phyloP scores from a whole-genome alignment of 495 filamentous ascomycete genomes.

The Glutinoglossum americanum region DNA sequence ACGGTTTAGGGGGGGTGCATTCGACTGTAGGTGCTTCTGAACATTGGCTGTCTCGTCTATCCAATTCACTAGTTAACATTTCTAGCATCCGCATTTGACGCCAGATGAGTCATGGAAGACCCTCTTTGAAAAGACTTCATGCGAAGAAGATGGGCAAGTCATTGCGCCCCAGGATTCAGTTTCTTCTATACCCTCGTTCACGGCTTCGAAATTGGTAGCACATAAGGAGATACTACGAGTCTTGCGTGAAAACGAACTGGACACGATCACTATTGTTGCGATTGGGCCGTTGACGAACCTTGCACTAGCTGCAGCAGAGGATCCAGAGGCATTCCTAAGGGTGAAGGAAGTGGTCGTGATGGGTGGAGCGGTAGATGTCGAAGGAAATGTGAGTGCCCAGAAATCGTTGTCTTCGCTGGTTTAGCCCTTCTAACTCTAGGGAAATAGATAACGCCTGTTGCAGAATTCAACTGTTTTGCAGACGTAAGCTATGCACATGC shows the following conservation, averaged over 20 bases:
- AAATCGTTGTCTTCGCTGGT: conserved; percentile 5
- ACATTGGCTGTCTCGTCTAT: not conserved
- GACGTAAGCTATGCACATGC: conserved; percentile 19
- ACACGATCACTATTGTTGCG: conserved; percentile 74
- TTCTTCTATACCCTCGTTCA: conserved; percentile 34
- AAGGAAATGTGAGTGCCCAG: conserved; percentile 46
- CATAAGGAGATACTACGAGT: conserved; percentile 72
- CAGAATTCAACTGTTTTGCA: conserved; percentile 71
- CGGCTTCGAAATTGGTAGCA: conserved; percentile 43
- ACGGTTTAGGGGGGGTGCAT: conserved; percentile 86
- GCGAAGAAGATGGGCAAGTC: conserved; percentile 17
- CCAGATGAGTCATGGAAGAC: conserved; percentile 68
- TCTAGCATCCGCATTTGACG: conserved; percentile 67
- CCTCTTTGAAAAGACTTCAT: conserved; percentile 39
- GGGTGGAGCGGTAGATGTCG: conserved; percentile 64
- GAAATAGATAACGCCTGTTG: conserved; percentile 39
- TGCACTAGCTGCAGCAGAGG: conserved; percentile 65
- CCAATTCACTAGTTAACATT: not conserved
- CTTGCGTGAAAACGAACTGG: conserved; percentile 51
- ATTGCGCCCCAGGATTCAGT: conserved; percentile 14
- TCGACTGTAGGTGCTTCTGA: conserved; percentile 31
- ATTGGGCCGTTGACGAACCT: conserved; percentile 84
- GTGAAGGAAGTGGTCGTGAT: conserved; percentile 90
- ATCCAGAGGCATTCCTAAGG: conserved; percentile 67
- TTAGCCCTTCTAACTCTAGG: not conserved